A percentile compares a stretch with the other conserved stretches of the same genome.
Evolutionary conservation across 2,329 filamentous ascomycete genomes (phyloP).

Genomic region (Neurospora sp.): DNA sequence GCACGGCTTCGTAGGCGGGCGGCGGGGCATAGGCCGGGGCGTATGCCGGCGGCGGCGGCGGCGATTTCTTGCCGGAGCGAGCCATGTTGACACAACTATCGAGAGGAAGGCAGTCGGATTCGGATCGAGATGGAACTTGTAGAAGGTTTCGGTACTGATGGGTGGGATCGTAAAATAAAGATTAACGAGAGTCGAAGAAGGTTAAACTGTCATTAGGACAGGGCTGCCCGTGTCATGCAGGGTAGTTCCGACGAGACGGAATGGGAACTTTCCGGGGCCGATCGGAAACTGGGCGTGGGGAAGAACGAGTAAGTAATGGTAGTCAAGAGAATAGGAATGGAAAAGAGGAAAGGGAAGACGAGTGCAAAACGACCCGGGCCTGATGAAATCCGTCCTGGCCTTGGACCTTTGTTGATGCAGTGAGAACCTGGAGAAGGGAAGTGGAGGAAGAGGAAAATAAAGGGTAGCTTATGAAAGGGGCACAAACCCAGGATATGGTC

Average conservation of each 20-base stretch:
- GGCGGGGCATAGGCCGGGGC: constrained; percentile 16
- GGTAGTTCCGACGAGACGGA: constrained; percentile 7
- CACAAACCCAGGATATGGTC: not conserved
- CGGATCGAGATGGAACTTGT: not conserved
- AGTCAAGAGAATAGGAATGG: constrained; percentile 11
- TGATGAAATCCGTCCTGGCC: constrained; percentile 6
- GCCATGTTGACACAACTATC: constrained; percentile 23
- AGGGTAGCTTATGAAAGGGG: not conserved
- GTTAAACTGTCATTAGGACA: constrained; percentile 29
- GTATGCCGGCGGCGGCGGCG: constrained; percentile 23
- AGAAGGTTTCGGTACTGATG: not conserved
- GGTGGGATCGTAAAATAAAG: not conserved
- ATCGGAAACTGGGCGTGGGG: constrained; percentile 10
- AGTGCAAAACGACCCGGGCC: constrained; percentile 6
- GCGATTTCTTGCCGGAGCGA: constrained; percentile 20
- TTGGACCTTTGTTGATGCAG: constrained; percentile 7
- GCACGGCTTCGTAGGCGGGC: not conserved
- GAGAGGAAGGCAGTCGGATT: not conserved
- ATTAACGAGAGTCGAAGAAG: constrained; percentile 34
- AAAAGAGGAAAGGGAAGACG: constrained; percentile 5
- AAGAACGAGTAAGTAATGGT: constrained; percentile 13
- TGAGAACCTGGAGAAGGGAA: constrained; percentile 11
- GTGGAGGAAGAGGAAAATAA: constrained; percentile 7
- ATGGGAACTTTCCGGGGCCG: constrained; percentile 1
- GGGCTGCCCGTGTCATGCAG: constrained; percentile 19